phyloP scores from a whole-genome alignment of 345 rosid genomes.

The Murraya koenigii region DNA sequence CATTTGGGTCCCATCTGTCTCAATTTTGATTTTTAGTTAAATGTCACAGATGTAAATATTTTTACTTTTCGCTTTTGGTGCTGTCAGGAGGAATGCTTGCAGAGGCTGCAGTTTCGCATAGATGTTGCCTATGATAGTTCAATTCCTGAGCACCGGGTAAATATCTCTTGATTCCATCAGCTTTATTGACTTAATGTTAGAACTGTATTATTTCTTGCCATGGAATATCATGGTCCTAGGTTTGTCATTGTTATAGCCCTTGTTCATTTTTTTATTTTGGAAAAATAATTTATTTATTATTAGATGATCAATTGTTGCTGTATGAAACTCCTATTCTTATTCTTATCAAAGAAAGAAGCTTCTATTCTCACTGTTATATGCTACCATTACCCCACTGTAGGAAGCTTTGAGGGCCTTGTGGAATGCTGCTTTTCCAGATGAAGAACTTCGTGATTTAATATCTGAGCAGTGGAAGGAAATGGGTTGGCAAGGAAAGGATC shows the following conservation, averaged over 20 bases:
- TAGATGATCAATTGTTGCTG: not conserved
- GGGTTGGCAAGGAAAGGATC: slow-evolving; percentile 99
- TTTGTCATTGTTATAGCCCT: not conserved
- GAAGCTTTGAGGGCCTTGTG: slow-evolving; percentile 85
- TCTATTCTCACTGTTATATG: slow-evolving; percentile 4
- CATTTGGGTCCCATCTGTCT: not conserved
- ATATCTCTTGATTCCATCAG: not conserved
- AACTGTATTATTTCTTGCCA: not conserved
- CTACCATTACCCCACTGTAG: slow-evolving; percentile 41
- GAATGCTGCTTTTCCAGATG: slow-evolving; percentile 90
- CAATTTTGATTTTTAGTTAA: not conserved
- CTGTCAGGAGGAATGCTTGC: slow-evolving; percentile 86
- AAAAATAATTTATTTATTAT: not conserved
- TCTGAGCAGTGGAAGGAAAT: slow-evolving; percentile 99
- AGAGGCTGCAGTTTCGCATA: slow-evolving; percentile 76
- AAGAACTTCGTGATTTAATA: slow-evolving; percentile 78
- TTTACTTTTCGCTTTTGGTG: slow-evolving; percentile 11
- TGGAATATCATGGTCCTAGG: not conserved
- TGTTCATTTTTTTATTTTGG: not conserved
- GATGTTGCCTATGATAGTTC: slow-evolving; percentile 93
- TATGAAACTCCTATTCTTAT: slow-evolving; percentile 3
- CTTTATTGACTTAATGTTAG: not conserved
- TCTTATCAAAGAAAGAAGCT: not conserved
- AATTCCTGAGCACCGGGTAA: slow-evolving; percentile 75
- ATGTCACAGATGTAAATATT: not conserved